phyloP scores from a whole-genome alignment of 345 rosid genomes.

The Hevea brasiliensis region DNA sequence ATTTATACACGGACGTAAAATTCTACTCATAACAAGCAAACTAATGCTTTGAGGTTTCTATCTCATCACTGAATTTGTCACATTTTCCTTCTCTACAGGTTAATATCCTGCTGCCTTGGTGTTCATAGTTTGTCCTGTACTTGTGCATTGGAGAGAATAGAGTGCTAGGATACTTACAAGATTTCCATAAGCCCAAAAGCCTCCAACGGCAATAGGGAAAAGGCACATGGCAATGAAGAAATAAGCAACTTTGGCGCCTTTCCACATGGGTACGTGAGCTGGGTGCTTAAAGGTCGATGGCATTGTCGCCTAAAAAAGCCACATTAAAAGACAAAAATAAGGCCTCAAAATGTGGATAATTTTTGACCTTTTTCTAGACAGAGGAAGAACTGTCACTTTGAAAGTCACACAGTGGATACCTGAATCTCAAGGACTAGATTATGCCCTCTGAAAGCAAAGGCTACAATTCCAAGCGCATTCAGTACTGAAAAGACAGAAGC shows the following conservation, averaged over 20 bases:
- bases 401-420: neutral
- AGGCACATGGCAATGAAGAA: constrained; percentile 12
- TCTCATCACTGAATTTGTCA: too few relatives aligned
- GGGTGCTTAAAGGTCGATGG: constrained; percentile 12
- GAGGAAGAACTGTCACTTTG: neutral
- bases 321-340: neutral
- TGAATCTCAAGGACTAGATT: constrained; percentile 23
- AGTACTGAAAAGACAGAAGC: too few relatives aligned
- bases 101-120: neutral
- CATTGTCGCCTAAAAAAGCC: constrained; percentile 18
- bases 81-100: neutral
- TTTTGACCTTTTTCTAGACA: too few relatives aligned
- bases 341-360: too few relatives aligned
- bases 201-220: constrained; percentile 23
- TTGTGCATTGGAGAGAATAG: neutral
- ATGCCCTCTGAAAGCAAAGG: constrained; percentile 35
- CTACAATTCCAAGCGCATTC: constrained; percentile 23
- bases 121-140: neutral
- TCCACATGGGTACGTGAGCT: constrained; percentile 17
- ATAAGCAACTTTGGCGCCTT: constrained; percentile 17
- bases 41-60: too few relatives aligned
- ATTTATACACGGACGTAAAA: too few relatives aligned
- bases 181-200: constrained; percentile 39
- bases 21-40: too few relatives aligned
- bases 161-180: constrained; percentile 56